phyloP scores from a whole-genome alignment of 1,284 basidiomycete species.

The Marasmius tenuissimus region DNA sequence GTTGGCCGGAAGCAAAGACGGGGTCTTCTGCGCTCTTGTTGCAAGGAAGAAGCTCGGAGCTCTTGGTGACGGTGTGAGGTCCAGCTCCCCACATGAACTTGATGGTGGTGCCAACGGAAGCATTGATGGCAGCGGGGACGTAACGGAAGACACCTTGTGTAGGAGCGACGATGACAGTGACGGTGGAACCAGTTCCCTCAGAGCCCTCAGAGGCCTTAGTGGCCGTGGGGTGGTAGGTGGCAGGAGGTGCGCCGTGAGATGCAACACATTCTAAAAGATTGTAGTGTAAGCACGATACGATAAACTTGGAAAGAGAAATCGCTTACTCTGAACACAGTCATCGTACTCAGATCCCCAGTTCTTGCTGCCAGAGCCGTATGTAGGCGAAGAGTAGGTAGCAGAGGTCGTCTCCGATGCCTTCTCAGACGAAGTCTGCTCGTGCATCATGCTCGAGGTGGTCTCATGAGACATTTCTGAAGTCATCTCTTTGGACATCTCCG shows the following conservation, averaged over 20 bases:
- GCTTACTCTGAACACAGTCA: constrained; percentile 70
- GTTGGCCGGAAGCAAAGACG: constrained; percentile 64
- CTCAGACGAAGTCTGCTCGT: not conserved
- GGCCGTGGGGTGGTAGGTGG: constrained; percentile 43
- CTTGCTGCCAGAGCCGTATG: constrained; percentile 66
- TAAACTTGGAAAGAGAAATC: not conserved
- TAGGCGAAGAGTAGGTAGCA: constrained; percentile 36
- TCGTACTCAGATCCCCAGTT: constrained; percentile 64
- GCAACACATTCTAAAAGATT: constrained; percentile 59
- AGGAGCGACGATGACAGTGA: constrained; percentile 76
- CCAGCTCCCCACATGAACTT: constrained; percentile 72
- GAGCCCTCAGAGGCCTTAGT: constrained; percentile 29
- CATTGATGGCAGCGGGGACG: constrained; percentile 71
- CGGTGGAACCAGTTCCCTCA: constrained; percentile 53
- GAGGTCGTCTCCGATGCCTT: constrained; percentile 1
- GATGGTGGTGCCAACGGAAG: constrained; percentile 73
- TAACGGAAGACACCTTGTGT: constrained; percentile 73
- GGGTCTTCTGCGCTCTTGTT: constrained; percentile 57
- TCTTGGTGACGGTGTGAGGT: constrained; percentile 78
- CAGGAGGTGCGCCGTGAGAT: constrained; percentile 45
- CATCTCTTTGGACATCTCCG: constrained; percentile 3
- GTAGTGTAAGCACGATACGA: constrained; percentile 1
- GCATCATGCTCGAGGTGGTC: constrained; percentile 8
- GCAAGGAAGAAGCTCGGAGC: constrained; percentile 62
- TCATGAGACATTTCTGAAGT: constrained; percentile 12